A percentile compares a stretch with the other conserved stretches of the same genome.
These are phyloP conservation scores for Talaromyces sp. DNA, from an alignment of 2,329 filamentous ascomycete species.

Conservation along the genomic window DNA sequence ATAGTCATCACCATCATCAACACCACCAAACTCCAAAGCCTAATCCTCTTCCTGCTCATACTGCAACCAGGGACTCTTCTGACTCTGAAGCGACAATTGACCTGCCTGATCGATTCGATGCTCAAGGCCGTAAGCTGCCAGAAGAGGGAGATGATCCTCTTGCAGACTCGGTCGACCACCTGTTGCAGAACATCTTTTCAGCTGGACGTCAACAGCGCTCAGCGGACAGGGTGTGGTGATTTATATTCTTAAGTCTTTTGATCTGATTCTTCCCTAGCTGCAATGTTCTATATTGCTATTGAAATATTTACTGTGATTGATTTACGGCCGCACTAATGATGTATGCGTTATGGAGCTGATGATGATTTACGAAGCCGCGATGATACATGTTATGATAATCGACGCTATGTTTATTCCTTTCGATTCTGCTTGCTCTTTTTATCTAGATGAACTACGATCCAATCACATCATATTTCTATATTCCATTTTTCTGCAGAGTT, in stretches of 20 bases:
- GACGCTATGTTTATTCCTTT: not conserved
- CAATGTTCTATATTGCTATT: not conserved
- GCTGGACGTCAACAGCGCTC: conserved; percentile 3
- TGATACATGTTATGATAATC: conserved; percentile 1
- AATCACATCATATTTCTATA: not conserved
- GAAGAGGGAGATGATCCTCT: conserved; percentile 33
- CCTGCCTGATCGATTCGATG: conserved; percentile 44
- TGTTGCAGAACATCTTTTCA: conserved; percentile 25
- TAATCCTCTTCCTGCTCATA: not conserved
- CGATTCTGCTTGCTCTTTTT: not conserved
- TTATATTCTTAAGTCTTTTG: not conserved
- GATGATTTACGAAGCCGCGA: conserved; percentile 2
- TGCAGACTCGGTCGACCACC: conserved; percentile 33
- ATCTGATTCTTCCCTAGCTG: not conserved
- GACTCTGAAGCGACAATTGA: conserved; percentile 46
- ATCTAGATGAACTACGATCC: not conserved
- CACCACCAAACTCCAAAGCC: conserved; percentile 9
- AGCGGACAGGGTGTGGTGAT: conserved; percentile 4
- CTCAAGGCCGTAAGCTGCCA: conserved; percentile 36
- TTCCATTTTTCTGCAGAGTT: too few relatives aligned
- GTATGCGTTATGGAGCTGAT: conserved; percentile 6
- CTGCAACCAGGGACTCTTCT: conserved; percentile 20
- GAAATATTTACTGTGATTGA: not conserved
- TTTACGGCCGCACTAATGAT: conserved; percentile 8
- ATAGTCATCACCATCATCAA: conserved; percentile 11